Evolutionary conservation across 805 yeast species (phyloP).

Genomic region (Wickerhamia fluorescens): DNA sequence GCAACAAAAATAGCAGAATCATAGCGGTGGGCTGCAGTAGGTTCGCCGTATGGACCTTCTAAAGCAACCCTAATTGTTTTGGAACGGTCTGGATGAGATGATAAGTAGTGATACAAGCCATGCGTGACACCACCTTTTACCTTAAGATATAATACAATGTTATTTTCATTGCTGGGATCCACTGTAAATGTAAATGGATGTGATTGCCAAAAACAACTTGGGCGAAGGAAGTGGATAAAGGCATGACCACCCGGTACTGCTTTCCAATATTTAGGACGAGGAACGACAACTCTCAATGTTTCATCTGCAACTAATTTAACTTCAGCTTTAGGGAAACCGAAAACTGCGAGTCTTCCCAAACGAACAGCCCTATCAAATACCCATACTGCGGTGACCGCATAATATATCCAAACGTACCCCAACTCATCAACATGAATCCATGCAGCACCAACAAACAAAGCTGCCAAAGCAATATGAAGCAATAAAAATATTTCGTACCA

Average conservation of each 20-base stretch:
- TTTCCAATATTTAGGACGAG: conserved; percentile 48
- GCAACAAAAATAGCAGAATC: conserved; percentile 44
- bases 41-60: conserved; percentile 57
- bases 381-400: conserved; percentile 50
- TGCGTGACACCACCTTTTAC: conserved; percentile 22
- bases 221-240: conserved; percentile 17
- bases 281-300: conserved; percentile 42
- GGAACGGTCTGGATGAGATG: conserved; percentile 19
- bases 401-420: conserved; percentile 20
- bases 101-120: conserved; percentile 24
- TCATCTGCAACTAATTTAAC: conserved; percentile 38
- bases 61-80: conserved; percentile 23
- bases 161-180: conserved; percentile 12
- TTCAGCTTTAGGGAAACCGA: conserved; percentile 38
- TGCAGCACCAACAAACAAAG: conserved; percentile 36
- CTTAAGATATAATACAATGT: conserved; percentile 13
- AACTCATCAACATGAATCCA: conserved; percentile 40
- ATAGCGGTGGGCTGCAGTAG: conserved; percentile 40
- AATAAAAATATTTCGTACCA: conserved; percentile 32
- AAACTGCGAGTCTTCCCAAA: conserved; percentile 38
- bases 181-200: conserved; percentile 20
- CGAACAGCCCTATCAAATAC: conserved; percentile 28
- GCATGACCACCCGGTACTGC: conserved; percentile 16
- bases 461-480: conserved; percentile 32
- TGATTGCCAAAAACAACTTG: conserved; percentile 24